Conservation (phyloP, 2,329 filamentous ascomycete species). For the Aspergillus hortae region DNA sequence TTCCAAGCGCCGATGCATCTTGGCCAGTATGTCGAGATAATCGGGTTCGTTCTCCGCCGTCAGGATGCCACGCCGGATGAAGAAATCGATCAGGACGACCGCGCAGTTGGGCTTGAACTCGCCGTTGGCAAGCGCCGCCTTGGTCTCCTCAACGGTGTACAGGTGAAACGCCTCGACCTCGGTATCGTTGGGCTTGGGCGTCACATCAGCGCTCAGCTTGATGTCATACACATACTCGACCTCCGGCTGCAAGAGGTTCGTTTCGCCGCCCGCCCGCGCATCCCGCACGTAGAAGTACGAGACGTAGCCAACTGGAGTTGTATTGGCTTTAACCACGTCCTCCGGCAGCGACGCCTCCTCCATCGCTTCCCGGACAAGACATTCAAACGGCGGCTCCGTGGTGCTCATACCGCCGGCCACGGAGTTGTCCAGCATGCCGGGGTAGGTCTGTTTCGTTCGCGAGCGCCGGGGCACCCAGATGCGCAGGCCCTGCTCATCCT, state of each 20-base stretch:
- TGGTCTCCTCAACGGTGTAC: conserved; percentile 72
- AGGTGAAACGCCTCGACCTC: conserved; percentile 86
- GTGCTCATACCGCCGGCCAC: conserved; percentile 83
- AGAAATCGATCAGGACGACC: conserved; percentile 80
- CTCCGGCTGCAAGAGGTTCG: conserved; percentile 81
- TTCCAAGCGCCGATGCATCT: conserved; percentile 74
- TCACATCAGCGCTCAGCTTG: conserved; percentile 64
- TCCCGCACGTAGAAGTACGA: conserved; percentile 84
- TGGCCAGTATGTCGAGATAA: conserved; percentile 69
- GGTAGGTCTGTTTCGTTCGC: conserved; percentile 77
- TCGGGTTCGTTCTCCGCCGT: conserved; percentile 74
- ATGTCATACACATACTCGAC: conserved; percentile 90
- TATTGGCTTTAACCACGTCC: conserved; percentile 59
- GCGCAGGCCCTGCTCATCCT: conserved; percentile 57
- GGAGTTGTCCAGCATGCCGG: conserved; percentile 90
- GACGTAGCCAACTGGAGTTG: conserved; percentile 63
- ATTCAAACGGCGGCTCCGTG: conserved; percentile 75
- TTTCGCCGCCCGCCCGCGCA: conserved; percentile 72
- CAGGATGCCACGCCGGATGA: conserved; percentile 78
- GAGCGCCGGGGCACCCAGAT: conserved; percentile 83
- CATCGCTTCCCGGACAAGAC: conserved; percentile 76
- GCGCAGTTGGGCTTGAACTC: conserved; percentile 94
- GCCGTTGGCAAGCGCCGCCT: conserved; percentile 63
- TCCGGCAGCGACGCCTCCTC: conserved; percentile 84
- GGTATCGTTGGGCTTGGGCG: conserved; percentile 75